phyloP scores from a whole-genome alignment of 306 rosid genomes.

The Cucurbita moschata region DNA sequence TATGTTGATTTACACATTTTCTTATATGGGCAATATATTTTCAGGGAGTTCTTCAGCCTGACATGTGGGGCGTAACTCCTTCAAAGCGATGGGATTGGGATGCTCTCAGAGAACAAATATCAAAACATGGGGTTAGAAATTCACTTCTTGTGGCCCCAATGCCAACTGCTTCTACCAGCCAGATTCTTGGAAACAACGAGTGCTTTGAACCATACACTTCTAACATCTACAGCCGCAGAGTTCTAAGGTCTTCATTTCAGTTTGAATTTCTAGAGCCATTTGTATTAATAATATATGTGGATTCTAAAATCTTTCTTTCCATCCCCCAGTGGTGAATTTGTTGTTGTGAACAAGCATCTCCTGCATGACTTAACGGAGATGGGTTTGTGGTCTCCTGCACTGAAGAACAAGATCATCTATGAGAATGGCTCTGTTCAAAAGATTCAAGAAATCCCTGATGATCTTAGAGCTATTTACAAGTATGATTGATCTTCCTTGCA shows the following conservation, averaged over 20 bases:
- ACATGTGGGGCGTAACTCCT: constrained; percentile 75
- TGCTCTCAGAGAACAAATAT: constrained; percentile 35
- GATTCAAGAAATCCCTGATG: constrained; percentile 45
- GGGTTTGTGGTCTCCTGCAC: constrained; percentile 72
- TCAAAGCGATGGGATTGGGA: constrained; percentile 70
- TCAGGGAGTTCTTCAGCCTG: constrained; percentile 82
- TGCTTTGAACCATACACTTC: constrained; percentile 95
- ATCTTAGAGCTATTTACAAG: constrained; percentile 65
- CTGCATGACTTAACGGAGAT: constrained; percentile 77
- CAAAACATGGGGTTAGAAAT: constrained; percentile 51
- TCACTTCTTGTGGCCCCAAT: constrained; percentile 85
- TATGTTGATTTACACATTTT: neutral
- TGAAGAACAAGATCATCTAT: constrained; percentile 59
- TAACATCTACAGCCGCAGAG: constrained; percentile 75
- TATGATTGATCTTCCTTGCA: constrained; percentile 14
- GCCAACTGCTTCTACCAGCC: constrained; percentile 92
- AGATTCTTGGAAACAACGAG: constrained; percentile 84
- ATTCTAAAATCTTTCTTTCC: constrained; percentile 9
- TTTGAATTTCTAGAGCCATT: neutral
- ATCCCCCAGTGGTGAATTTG: constrained; percentile 68
- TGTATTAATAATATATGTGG: neutral
- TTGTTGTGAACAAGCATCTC: constrained; percentile 84
- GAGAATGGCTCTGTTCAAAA: constrained; percentile 69
- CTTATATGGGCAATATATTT: constrained; percentile 6
- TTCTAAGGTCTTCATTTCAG: constrained; percentile 38